phyloP scores from a whole-genome alignment of 257 asterid species.

The Mentha longifolia region DNA sequence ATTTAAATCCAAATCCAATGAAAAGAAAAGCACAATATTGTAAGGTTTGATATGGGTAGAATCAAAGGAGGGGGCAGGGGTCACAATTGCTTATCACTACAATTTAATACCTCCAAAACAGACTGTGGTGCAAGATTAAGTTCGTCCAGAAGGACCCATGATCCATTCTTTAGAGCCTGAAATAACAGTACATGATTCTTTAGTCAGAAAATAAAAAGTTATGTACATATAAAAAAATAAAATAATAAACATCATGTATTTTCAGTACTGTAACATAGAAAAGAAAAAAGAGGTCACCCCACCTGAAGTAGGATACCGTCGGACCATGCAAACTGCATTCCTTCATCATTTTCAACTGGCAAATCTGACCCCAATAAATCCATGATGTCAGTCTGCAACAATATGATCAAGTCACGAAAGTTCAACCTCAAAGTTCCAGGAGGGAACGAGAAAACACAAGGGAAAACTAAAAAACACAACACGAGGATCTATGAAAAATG shows the following conservation, averaged over 20 bases:
- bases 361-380: constrained; percentile 95
- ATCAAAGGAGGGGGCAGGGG: constrained; percentile 11
- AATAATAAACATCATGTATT: constrained; percentile 14
- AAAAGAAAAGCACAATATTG: background rate
- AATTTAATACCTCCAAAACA: constrained; percentile 78
- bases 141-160: constrained; percentile 97
- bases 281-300: constrained; percentile 22
- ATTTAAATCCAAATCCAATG: background rate
- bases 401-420: constrained; percentile 32
- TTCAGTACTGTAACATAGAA: constrained; percentile 5
- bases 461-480: background rate
- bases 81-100: constrained; percentile 22
- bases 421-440: constrained; percentile 21
- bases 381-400: constrained; percentile 93
- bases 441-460: constrained; percentile 16
- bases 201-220: too few species aligned
- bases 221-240: background rate
- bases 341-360: constrained; percentile 92
- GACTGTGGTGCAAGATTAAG: constrained; percentile 99
- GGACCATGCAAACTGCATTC: constrained; percentile 95
- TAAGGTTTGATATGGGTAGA: background rate
- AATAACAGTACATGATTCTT: constrained; percentile 25
- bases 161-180: constrained; percentile 93
- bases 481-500: background rate
- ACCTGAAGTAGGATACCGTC: constrained; percentile 99